Base-by-base conservation (phyloP, 371 early-diverging fungal genomes). In the Vairimorpha necatrix region DNA sequence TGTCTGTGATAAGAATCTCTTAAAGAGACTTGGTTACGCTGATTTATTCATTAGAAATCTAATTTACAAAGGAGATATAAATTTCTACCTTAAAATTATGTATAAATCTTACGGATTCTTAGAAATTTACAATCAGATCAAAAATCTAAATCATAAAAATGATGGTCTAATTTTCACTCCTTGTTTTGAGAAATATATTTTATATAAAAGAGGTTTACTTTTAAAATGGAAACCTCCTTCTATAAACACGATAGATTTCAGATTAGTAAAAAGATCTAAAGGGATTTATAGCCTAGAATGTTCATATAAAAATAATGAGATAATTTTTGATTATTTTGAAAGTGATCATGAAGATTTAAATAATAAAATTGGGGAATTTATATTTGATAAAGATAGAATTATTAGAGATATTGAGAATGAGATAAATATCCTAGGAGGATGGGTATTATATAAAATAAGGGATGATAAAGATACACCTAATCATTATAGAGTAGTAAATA, bases 201-300 rank as follows among this genome's bases (percentile, higher is more conserved):
- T 88, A 9, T 95, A 94, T 38, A 93, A 94, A 0, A 91, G 92
- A 68, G 75, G 87, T 9, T 90, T 89, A 75, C 93, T 94, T 90
- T 83, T 96, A 36, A 98, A 98, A 86, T 98, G 98, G 98, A 98
- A 97, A 80, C 96, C 97, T 13, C 89, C 94, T 13, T 88, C 91
- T 69, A 91, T 96, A 77, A 97, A 97, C 83, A 93, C 97, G 0
- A 88, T 96, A 14, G 98, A 98, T 81, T 95, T 98, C 71, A 87
- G 86, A 74, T 83, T 74, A 16, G 34, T 33, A 38, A 69, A 61
- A 36, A 3, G 11, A 4, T 36, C 14, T 3, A 39, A 32, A 20
- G 22, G 11, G 16, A 26, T 80, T 14, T 76, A 67, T 30, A 61
- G 36, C 13, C 48, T 80, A n/a, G 65, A 42, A 30, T 75, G 75